Base-by-base conservation (phyloP, 2,329 filamentous ascomycete species). In the Pseudogymnoascus sp. region DNA sequence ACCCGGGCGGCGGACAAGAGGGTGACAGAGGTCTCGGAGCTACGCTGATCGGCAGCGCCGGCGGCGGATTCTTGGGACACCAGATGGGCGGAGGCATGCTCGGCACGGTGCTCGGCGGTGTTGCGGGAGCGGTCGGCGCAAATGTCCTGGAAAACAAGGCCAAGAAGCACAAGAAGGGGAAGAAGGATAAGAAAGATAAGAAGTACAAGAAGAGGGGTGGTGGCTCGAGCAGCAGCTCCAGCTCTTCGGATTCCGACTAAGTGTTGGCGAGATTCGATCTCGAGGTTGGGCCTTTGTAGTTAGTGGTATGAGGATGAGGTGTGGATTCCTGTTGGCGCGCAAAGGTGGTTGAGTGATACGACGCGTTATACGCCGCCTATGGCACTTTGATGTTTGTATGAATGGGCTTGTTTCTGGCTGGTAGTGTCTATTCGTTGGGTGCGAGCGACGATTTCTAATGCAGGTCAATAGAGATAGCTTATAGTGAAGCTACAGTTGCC, bases 1-100 rank as follows among this genome's bases (percentile, higher is more conserved):
- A 64, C 25, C 58, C 58, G 13, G 61, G 44, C 63, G 65, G 44
- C 68, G 67, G 62, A 10, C 59, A 69, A 33, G 75, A 77, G 5
- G 82, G 80, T 65, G 83, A 86, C 61, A 77, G 79, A 48, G 83
- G 83, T 7, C 75, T 86, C 10, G 77, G 82, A 10, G 79, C 82
- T 1, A 81, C 82, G 2, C 68, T 85, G 3, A 62, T 82, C 1
- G 82, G 82, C 12, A 79, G 80, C 21, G 80, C 78, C 2, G 79
- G 77, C 0, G 83, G 83, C 38, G 82, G 79, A 0, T 80, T 81
- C 62, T 62, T 82, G 0, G 82, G 79, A 0, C 79, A 84, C 68
- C 80, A 85, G 71, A 70, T 81, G 9, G 81, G 82, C 17, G 80
- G 81, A 61, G 81, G 82, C 5, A 74, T 79, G 58, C 68, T 85